Base-by-base conservation (phyloP, 495 filamentous ascomycete genomes). In the Aspergillus biplanus region DNA sequence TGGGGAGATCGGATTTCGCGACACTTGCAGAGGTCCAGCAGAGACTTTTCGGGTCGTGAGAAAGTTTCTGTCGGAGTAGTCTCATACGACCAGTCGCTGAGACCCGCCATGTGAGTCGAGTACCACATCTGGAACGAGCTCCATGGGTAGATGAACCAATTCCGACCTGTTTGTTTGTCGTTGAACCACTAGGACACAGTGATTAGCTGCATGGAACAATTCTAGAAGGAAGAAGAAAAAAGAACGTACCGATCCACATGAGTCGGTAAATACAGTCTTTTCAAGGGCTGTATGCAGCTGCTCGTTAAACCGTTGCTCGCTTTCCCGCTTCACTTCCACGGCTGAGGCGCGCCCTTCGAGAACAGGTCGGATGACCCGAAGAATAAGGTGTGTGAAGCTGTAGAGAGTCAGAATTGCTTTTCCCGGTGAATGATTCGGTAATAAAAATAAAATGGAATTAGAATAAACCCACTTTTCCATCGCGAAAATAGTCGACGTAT, bases 71-170 rank as follows among this genome's bases (percentile, higher is more conserved):
- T 39, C 13, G 54, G 27, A 27, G 12, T 32, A 11, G 35, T 31
- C 34, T 57, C 16, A 57, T 57, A 57, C 31, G 27, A 21, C 54
- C 54, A 57, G 54, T 46, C 37, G 12, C 34, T 18, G 12, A 57
- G 54, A 12, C 54, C 54, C 11, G 54, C 52, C 31, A 54, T 34
- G 50, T 54, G 49, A 11, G 58, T 61, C 34, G 58, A 54, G 49
- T 53, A 55, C 61, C 52, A 67, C 61, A 67, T 59, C 12, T 67
- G 57, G 16, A 67, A 34, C 16, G 65, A 64, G 54, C 55, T 67
- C 65, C 65, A 67, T 13, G 65, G 65, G 39, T 67, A 67, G n/a
- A 67, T 53, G 49, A 67, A 64, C 65, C 65, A 67, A 42, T 67
- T 67, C 27, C 55, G 58, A 7, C 42, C 58, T 13, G 58, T 61